Base-by-base conservation (phyloP, 805 yeast genomes). In the Saturnispora gosingensis region DNA sequence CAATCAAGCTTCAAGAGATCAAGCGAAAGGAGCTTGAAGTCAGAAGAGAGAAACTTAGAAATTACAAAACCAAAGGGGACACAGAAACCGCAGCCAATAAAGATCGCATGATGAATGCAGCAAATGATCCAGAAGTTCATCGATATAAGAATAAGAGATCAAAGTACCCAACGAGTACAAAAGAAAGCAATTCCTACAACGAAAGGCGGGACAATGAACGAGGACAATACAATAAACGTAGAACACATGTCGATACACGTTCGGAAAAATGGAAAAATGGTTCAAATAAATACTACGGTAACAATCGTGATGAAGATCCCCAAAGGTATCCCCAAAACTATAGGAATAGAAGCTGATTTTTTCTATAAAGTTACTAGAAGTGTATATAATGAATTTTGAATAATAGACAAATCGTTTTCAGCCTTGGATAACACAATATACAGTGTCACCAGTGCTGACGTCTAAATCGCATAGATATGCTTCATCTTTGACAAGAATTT, bases 391-490 rank as follows among this genome's bases (percentile, higher is more conserved):
- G 43, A 39, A 39, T 22, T 20, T 5, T 36, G n/a, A 25, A 36
- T 36, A 36, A 11, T n/a, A 11, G 9, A 15, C 25, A 20, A 3
- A 11, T 20, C n/a, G 24, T 11, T 25, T 13, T 9, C 18, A 36
- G 4, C 53, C 54, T 32, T 36, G 50, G 16, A 71, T 60, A 36
- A 68, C 52, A 61, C 80, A 68, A 50, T 61, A 60, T 42, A 74
- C 62, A 34, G 63, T 70, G 48, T 73, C 72, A 9, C 84, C 85
- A 0, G 85, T 80, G 52, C 73, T 74, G 22, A 82, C 73, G 22
- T 74, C 78, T 43, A 75, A 60, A 52, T 77, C 69, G 58, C 82
- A 76, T 49, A 82, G 58, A 51, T 72, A 77, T 32, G 71, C 66
- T 18, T 70, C 71, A 53, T 81, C 81, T 28, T 73, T 64, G 7